A percentile compares a stretch with the other conserved stretches of the same genome.
These are phyloP conservation scores for Hibiscus tridactylites DNA, from an alignment of 345 rosid species.

Conservation along the genomic window DNA sequence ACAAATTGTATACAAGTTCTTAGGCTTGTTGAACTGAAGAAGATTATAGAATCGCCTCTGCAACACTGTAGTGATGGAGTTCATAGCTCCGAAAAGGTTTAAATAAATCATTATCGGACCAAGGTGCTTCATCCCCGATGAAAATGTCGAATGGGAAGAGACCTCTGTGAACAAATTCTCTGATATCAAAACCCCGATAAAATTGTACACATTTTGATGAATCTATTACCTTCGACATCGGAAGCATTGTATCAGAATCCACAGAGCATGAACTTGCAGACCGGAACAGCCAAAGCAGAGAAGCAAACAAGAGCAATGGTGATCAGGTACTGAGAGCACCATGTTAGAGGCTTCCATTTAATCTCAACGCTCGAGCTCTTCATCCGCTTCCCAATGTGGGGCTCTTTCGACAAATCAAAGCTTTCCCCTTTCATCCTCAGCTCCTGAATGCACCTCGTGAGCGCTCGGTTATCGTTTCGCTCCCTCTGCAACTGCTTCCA, in stretches of 20 bases:
- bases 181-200: too few species aligned
- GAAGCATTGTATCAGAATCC: conserved; percentile 20
- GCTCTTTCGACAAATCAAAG: conserved; percentile 86
- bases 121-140: conserved; percentile 48
- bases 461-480: conserved; percentile 57
- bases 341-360: conserved; percentile 83
- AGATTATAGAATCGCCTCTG: not conserved
- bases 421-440: conserved; percentile 93
- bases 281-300: conserved; percentile 54
- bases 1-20: not conserved
- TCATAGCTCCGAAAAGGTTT: not conserved
- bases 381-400: conserved; percentile 64
- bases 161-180: too few species aligned
- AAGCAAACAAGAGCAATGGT: conserved; percentile 59
- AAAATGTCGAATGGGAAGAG: not conserved
- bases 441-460: conserved; percentile 67
- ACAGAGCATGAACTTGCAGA: conserved; percentile 65
- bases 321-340: conserved; percentile 61
- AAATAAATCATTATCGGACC: conserved; percentile 29
- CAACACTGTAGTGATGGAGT: not conserved
- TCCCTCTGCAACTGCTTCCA: conserved; percentile 62
- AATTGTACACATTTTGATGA: too few species aligned
- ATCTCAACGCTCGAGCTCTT: conserved; percentile 96
- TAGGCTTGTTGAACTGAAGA: not conserved
- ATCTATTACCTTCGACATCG: too few species aligned